phyloP scores from a whole-genome alignment of 768 basidiomycete species.

The Tricholoma furcatifolium region DNA sequence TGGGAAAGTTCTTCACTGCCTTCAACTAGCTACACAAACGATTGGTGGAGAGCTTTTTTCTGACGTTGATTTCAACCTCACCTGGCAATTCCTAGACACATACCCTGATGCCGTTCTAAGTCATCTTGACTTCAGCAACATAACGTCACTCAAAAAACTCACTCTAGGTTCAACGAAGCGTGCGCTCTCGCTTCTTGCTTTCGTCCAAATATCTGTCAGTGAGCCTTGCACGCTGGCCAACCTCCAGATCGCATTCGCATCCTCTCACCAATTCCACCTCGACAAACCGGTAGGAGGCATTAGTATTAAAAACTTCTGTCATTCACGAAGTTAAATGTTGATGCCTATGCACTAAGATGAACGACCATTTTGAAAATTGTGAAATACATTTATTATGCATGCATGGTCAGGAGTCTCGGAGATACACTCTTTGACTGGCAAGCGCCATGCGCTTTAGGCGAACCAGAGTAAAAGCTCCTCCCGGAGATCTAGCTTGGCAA shows the following conservation, averaged over 20 bases:
- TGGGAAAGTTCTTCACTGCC: conserved; percentile 4
- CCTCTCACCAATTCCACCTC: conserved; percentile 30
- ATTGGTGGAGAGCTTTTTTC: conserved; percentile 3
- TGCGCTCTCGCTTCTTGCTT: conserved; percentile 27
- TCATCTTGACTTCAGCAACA: conserved; percentile 21
- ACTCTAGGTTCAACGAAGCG: conserved; percentile 26
- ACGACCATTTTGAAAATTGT: conserved; percentile 11
- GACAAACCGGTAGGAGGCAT: conserved; percentile 27
- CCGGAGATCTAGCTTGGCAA: too few relatives aligned
- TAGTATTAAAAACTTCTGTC: too few relatives aligned
- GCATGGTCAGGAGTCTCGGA: too few relatives aligned
- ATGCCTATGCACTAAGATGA: too few relatives aligned
- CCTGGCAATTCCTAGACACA: conserved; percentile 7
- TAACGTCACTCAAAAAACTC: conserved; percentile 22
- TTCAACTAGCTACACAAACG: conserved; percentile 10
- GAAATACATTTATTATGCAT: conserved; percentile 14
- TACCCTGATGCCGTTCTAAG: conserved; percentile 11
- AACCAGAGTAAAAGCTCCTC: too few relatives aligned
- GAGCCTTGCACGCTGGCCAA: conserved; percentile 15
- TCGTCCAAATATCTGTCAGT: conserved; percentile 16
- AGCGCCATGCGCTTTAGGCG: too few relatives aligned
- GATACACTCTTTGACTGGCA: too few relatives aligned
- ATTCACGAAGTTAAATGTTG: too few relatives aligned
- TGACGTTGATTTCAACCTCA: background rate
- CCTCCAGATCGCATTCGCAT: conserved; percentile 26